Evolutionary conservation across 176 grass and related monocot genomes (phyloP).

Genomic region (Lolium multiflorum): DNA sequence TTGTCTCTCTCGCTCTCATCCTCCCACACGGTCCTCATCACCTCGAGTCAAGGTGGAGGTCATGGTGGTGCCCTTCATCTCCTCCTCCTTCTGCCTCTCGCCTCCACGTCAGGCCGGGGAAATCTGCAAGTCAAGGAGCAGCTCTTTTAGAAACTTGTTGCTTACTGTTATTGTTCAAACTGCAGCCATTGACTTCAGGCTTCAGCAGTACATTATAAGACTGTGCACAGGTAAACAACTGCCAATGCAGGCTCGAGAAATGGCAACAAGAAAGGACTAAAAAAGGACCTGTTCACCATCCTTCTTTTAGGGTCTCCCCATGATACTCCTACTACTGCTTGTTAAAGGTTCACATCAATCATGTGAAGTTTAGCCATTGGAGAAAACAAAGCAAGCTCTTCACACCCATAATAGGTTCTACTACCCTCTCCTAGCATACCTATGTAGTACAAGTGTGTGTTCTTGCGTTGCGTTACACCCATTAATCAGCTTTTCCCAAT

Average conservation of each 20-base stretch:
- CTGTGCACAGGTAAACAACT: neutral
- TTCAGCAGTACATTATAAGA: conserved; percentile 20
- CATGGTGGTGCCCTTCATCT: conserved; percentile 29
- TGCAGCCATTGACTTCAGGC: conserved; percentile 24
- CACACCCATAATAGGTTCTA: conserved; percentile 29
- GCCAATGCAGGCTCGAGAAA: neutral
- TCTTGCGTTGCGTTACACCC: conserved; percentile 34
- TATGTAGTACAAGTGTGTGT: conserved; percentile 19
- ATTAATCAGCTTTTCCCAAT: conserved; percentile 36
- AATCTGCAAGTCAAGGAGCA: conserved; percentile 42
- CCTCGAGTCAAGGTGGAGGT: conserved; percentile 39
- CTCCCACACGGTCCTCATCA: conserved; percentile 29
- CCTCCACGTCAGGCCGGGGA: conserved; percentile 44
- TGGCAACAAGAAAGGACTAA: neutral
- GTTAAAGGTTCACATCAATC: conserved; percentile 55
- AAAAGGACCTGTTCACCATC: neutral
- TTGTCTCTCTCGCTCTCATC: conserved; percentile 25
- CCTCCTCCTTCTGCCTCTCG: conserved; percentile 4
- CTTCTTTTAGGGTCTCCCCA: neutral
- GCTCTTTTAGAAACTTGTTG: conserved; percentile 4
- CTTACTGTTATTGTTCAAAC: neutral
- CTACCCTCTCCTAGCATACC: conserved; percentile 16
- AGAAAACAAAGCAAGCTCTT: conserved; percentile 42
- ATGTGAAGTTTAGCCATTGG: conserved; percentile 51
- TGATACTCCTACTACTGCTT: neutral